These are phyloP conservation scores for Chaetomium strumarium DNA, from an alignment of 2,329 filamentous ascomycete genomes.

Conservation along the genomic window DNA sequence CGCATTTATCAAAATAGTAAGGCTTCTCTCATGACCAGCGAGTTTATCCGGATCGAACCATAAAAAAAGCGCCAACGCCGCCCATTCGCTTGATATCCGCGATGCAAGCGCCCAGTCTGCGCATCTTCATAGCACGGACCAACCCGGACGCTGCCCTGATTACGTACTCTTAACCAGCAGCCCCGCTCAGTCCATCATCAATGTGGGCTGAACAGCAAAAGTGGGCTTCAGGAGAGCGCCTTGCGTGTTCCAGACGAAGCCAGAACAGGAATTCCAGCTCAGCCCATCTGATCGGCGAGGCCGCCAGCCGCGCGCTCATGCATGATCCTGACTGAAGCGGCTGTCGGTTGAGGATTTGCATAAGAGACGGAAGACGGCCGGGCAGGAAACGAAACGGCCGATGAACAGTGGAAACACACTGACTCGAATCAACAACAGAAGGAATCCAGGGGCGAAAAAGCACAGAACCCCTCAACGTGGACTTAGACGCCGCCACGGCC, in stretches of 20 bases:
- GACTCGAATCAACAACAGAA: neutral
- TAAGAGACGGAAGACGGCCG: neutral
- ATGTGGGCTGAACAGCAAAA: neutral
- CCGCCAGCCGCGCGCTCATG: conserved; percentile 18
- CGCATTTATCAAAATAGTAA: conserved; percentile 7
- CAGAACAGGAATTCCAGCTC: neutral
- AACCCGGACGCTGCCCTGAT: neutral
- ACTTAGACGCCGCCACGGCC: neutral
- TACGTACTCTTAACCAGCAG: conserved; percentile 1
- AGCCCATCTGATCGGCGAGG: conserved; percentile 11
- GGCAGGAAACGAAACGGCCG: neutral
- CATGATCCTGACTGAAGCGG: conserved; percentile 7
- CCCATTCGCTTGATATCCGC: conserved; percentile 7
- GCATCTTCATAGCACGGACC: neutral
- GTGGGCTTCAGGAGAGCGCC: conserved; percentile 1
- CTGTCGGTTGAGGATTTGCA: neutral
- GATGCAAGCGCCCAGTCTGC: conserved; percentile 2
- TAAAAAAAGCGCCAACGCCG: conserved; percentile 10
- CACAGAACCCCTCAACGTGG: neutral
- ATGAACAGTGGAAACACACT: neutral
- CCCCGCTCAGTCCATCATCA: neutral
- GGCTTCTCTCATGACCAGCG: neutral
- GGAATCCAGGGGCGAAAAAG: neutral
- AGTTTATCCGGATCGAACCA: conserved; percentile 10
- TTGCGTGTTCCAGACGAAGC: neutral